These are phyloP conservation scores for Volvox carteri DNA, from an alignment of 163 green algal species.

Conservation along the genomic window DNA sequence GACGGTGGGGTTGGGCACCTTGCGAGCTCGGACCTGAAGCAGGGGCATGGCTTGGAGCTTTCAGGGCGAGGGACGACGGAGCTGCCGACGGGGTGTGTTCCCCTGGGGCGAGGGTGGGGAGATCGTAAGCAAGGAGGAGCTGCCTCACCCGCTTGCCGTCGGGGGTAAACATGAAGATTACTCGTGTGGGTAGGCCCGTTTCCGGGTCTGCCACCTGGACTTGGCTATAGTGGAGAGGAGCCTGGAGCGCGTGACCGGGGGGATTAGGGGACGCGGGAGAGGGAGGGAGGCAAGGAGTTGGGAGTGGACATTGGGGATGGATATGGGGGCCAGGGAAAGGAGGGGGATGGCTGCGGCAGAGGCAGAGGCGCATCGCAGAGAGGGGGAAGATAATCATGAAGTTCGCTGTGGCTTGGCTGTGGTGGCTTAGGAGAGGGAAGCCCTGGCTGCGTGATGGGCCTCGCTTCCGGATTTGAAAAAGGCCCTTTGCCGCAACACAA, in stretches of 20 bases:
- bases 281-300: not conserved
- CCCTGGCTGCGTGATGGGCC: too few relatives aligned
- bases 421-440: too few relatives aligned
- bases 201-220: slow-evolving; percentile 43
- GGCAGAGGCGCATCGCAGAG: too few relatives aligned
- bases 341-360: too few relatives aligned
- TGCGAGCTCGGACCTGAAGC: slow-evolving; percentile 34
- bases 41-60: not conserved
- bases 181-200: not conserved
- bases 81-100: too few relatives aligned
- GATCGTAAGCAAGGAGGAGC: too few relatives aligned
- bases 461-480: too few relatives aligned
- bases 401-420: too few relatives aligned
- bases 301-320: too few relatives aligned
- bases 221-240: slow-evolving; percentile 56
- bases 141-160: slow-evolving; percentile 15
- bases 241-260: slow-evolving; percentile 3
- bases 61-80: not conserved
- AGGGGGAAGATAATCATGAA: not conserved
- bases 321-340: too few relatives aligned
- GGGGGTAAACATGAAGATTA: slow-evolving; percentile 32
- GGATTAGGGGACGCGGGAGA: not conserved
- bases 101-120: too few relatives aligned
- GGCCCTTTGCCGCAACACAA: too few relatives aligned
- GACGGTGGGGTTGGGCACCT: slow-evolving; percentile 40